Conservation (phyloP, 257 asterid genomes). For the Plantago elongata region DNA sequence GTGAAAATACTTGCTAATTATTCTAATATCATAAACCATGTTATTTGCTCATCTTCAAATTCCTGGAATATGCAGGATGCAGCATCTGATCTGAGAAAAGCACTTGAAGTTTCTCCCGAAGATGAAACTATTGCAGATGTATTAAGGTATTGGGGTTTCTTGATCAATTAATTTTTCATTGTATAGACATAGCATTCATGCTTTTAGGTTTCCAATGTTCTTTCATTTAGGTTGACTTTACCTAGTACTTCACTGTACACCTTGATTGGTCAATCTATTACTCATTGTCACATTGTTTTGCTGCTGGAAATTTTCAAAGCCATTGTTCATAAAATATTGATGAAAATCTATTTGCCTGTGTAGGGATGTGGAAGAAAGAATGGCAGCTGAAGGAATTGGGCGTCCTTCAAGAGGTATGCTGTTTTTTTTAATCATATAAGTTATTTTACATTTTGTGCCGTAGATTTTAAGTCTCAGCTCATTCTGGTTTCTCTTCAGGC, state of each 20-base stretch:
- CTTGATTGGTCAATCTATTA: not conserved
- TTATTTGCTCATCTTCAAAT: conserved; percentile 18
- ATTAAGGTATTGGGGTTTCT: conserved; percentile 55
- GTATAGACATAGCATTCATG: conserved; percentile 3
- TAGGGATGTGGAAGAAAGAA: conserved; percentile 73
- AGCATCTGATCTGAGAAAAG: conserved; percentile 76
- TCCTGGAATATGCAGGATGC: conserved; percentile 51
- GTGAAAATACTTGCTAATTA: conserved; percentile 18
- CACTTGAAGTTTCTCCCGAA: conserved; percentile 74
- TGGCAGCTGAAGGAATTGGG: conserved; percentile 49
- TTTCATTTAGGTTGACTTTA: not conserved
- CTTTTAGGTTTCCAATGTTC: not conserved
- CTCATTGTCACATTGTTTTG: not conserved
- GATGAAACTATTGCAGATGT: conserved; percentile 90
- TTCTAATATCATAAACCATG: not conserved
- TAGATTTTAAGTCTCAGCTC: conserved; percentile 3
- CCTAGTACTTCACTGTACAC: too few species aligned
- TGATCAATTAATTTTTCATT: conserved; percentile 6
- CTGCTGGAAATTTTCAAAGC: not conserved
- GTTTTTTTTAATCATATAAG: conserved; percentile 10
- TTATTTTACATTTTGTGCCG: conserved; percentile 6
- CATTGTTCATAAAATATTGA: conserved; percentile 1
- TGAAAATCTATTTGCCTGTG: conserved; percentile 17
- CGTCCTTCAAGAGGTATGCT: conserved; percentile 52
- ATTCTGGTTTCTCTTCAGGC: conserved; percentile 37